Evolutionary conservation across 2,329 filamentous ascomycete species (phyloP).

Genomic region (Fusarium brevicatenulatum): DNA sequence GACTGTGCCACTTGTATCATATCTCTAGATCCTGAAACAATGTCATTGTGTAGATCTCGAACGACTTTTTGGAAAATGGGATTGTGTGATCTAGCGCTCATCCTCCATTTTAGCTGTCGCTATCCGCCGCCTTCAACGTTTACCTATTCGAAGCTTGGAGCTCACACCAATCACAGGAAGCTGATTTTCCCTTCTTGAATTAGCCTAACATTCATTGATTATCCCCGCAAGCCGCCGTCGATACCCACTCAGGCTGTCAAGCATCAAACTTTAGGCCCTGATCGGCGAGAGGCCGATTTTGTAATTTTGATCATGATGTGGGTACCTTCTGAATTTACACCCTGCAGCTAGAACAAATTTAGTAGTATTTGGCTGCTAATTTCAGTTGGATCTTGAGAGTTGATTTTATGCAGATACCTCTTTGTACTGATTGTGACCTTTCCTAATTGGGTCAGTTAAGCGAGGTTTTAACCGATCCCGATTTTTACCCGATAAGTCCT

Average conservation of each 20-base stretch:
- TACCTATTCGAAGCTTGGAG: not conserved
- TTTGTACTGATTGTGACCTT: too few relatives aligned
- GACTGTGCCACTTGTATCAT: not conserved
- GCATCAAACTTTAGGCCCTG: not conserved
- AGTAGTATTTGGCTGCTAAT: too few relatives aligned
- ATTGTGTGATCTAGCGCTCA: conserved; percentile 1
- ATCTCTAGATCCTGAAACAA: conserved; percentile 1
- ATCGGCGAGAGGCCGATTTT: too few relatives aligned
- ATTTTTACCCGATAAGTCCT: too few relatives aligned
- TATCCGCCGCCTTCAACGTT: conserved; percentile 10
- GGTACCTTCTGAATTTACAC: too few relatives aligned
- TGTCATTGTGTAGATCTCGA: conserved; percentile 20
- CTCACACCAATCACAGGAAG: conserved; percentile 22
- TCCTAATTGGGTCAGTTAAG: too few relatives aligned
- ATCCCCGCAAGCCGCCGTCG: conserved; percentile 20
- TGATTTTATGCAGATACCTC: too few relatives aligned
- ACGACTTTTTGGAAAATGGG: conserved; percentile 18
- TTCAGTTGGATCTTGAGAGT: too few relatives aligned
- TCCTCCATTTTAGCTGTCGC: conserved; percentile 5
- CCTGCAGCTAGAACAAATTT: too few relatives aligned
- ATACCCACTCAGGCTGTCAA: conserved; percentile 21
- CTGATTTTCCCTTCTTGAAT: conserved; percentile 10
- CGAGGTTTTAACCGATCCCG: too few relatives aligned
- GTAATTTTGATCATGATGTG: too few relatives aligned
- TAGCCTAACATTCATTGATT: conserved; percentile 4